Base-by-base conservation (phyloP, 1,284 basidiomycete species). In the Apiotrichum mycotoxinovorans region DNA sequence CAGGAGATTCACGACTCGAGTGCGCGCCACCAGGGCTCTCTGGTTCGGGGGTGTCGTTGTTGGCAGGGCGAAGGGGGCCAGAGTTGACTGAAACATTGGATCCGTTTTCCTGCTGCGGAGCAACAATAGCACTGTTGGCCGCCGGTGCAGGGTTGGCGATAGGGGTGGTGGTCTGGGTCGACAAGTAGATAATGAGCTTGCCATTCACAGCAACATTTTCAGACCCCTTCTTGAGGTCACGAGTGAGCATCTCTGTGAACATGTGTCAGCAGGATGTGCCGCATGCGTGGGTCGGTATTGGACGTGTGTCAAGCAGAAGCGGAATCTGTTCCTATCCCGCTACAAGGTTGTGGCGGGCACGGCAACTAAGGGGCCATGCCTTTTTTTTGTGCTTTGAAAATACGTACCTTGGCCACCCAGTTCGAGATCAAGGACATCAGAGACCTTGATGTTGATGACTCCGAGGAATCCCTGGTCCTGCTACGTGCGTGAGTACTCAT, bases 391-490 rank as follows among this genome's bases (percentile, higher is more conserved):
- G n/a, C n/a, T n/a, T n/a, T n/a, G n/a, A 25, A 45, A 30, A 4
- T 7, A 40, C 38, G 22, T 22, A 89, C 91, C 90, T 77, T 94
- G 91, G 17, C 89, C 89, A 53, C 89, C 92, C 18, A 92, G 78
- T 62, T 91, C 89, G 40, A 95, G 81, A 74, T 95, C 92, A 51
- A 96, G 80, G n/a, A 89, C 87, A 75, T 93, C 89, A 63, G 87
- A 85, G 59, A 96, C 89, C 63, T 86, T 84, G 67, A 97, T 84
- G 73, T 95, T 95, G 71, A 96, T 91, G 27, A 94, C 91, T 52
- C 92, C 92, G 47, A 97, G 81, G 78, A 96, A 96, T 5, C 92
- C 92, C 73, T 96, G 92, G 76, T 96, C 91, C 65, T 68, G 57
- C 53, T 53, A 46, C 22, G 30, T 23, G 3, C 3, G 33, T 47